Evolutionary conservation across 2,329 filamentous ascomycete species (phyloP), one percentile per base, ranked within the genome.

Genomic region (Arthrinium puccinioides): DNA sequence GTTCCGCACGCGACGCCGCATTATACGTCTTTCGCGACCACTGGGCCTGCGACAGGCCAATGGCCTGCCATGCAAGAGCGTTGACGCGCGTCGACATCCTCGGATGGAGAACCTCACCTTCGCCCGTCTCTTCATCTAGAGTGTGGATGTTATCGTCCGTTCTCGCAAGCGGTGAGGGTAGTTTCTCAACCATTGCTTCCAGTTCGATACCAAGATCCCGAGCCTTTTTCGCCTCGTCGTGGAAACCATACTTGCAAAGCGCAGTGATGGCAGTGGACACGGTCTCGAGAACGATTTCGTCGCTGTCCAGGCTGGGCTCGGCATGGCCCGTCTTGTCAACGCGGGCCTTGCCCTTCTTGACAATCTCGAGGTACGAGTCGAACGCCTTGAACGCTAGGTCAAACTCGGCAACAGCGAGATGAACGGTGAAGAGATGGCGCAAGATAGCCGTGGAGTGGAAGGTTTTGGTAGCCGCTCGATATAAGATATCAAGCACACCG

Each of bases 391-490:
- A 81, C 2, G 89, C 89, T 33, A 97, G 67, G 39, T 95, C 87
- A 47, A 96, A 97, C 49, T 98, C 90, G 8, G 88, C 87, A 14
- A 96, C 70, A 3, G 87, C 77, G 14, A 90, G 70, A 57, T 98
- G 92, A 2, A 95, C 83, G 9, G 79, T 82, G 55, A 97, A 97
- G 1, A 98, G 70, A 51, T 89, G 78, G 40, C 90, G 76, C 21
- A 98, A 66, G 44, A 97, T 85, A 9, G 87, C 69, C 2, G 90
- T 94, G 2, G 92, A 98, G 61, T 98, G 92, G 54, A 92, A 98
- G 0, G 89, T 95, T 60, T 92, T 95, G 9, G 84, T 87, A 7
- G 90, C 87, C 16, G 89, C 87, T 26, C 84, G 83, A 60, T 97
- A 98, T 6, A 98, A 70, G 20, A 88, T 85, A 59, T 92, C 89